Base-by-base conservation (phyloP, 208 protist genomes). In the Crithidia brevicula region DNA sequence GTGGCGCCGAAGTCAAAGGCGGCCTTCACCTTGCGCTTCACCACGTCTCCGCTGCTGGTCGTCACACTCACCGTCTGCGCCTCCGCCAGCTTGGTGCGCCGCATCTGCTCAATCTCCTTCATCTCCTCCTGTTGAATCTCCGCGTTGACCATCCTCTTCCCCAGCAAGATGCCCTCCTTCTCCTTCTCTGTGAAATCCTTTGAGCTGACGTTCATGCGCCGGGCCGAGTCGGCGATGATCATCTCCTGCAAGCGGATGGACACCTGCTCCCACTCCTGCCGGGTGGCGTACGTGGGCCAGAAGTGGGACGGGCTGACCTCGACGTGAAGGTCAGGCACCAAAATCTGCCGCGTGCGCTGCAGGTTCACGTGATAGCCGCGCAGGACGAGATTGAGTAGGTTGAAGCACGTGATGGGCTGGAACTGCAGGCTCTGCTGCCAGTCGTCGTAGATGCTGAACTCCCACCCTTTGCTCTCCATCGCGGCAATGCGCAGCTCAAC, bases 361-460 rank as follows among this genome's bases (percentile, higher is more conserved):
- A 92, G 68, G 81, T 99, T 99, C 16, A 99, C 93, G 67, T 99
- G 96, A 25, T 99, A 95, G 22, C 98, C 97, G 40, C 99, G 89
- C 56, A 99, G 89, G 38, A 99, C 98, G 20, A 99, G 89, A 61
- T 99, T 99, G 15, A 99, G 85, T 56, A 99, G 77, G 49, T 96
- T 97, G 82, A 99, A 99, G 50, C 99, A 99, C 20, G 99, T 99
- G 87, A 98, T 99, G 10, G 97, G 93, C 53, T 98, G 97, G 58
- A 99, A 98, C 34, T 96, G 96, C 62, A 89, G 56, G 36, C 66
- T 74, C 62, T 98, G 89, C 40, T 99, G 92, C 99, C 99, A 99
- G 86, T 99, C 99, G 83, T 99, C 99, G 90, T 99, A 99, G 31
- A 99, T 77, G 85, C 99, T 99, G 80, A 99, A 99, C 49, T 99